phyloP scores from a whole-genome alignment of 164 flowering plant species.

The Magnolia sinica region DNA sequence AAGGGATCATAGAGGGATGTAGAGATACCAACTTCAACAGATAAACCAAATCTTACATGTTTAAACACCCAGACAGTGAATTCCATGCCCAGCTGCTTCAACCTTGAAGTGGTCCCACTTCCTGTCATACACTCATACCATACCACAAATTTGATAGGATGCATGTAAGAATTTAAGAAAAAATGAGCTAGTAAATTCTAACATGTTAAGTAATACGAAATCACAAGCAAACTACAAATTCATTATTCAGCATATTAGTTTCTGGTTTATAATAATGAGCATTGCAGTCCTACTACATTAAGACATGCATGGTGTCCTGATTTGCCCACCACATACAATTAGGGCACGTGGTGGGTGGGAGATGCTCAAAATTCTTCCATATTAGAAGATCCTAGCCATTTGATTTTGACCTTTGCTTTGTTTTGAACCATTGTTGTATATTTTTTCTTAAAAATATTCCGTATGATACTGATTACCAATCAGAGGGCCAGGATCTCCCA shows the following conservation, averaged over 20 bases:
- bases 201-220: not conserved
- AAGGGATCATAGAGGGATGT: not conserved
- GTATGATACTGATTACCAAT: not conserved
- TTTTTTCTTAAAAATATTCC: not conserved
- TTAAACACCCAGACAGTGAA: slow-evolving; percentile 99
- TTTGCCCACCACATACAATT: too few species aligned
- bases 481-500: not conserved
- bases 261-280: too few species aligned
- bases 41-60: slow-evolving; percentile 57
- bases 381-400: not conserved
- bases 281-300: not conserved
- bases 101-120: slow-evolving; percentile 70
- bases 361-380: not conserved
- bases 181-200: not conserved
- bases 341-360: not conserved
- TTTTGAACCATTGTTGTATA: not conserved
- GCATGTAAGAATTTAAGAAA: not conserved
- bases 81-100: slow-evolving; percentile 97
- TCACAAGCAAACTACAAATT: not conserved
- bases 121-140: slow-evolving; percentile 35
- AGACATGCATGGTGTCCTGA: not conserved
- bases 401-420: not conserved
- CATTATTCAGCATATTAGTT: not conserved
- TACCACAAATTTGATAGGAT: not conserved
- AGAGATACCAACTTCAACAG: not conserved